phyloP scores from a whole-genome alignment of 108 stramenopile species.

The Nitzschia sp. region DNA sequence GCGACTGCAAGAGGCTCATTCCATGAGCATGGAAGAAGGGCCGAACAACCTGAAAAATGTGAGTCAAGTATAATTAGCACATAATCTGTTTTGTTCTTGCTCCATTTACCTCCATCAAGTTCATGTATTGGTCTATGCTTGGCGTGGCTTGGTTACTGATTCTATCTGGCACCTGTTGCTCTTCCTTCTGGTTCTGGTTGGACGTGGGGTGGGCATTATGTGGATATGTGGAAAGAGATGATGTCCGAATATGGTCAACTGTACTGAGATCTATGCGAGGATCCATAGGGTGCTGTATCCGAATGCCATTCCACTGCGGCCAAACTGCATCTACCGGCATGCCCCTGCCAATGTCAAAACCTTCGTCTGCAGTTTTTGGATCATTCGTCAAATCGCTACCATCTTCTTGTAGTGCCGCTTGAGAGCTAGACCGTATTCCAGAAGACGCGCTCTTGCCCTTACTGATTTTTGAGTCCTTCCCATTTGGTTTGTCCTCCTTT shows the following conservation, averaged over 20 bases:
- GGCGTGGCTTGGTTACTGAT: neutral
- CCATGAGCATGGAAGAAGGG: conserved; percentile 37
- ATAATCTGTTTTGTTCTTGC: neutral
- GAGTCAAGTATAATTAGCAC: neutral
- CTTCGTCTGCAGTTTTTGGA: neutral
- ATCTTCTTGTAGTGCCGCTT: neutral
- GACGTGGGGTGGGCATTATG: neutral
- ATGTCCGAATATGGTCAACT: conserved; percentile 29
- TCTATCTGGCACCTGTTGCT: neutral
- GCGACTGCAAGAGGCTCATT: neutral
- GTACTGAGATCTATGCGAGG: conserved; percentile 56
- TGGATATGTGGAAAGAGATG: neutral
- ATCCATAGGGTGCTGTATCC: conserved; percentile 54
- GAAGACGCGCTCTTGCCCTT: neutral
- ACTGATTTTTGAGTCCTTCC: neutral
- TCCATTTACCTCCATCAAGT: conserved; percentile 36
- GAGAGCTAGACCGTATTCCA: neutral
- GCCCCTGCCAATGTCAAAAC: neutral
- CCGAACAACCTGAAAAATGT: conserved; percentile 25
- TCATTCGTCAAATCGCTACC: neutral
- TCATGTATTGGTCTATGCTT: conserved; percentile 31
- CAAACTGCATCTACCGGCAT: neutral
- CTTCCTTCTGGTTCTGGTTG: neutral
- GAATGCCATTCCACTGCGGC: conserved; percentile 50
- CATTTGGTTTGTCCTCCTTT: neutral